Conservation (phyloP, 2,329 filamentous ascomycete species). For the Fusarium irregulare region DNA sequence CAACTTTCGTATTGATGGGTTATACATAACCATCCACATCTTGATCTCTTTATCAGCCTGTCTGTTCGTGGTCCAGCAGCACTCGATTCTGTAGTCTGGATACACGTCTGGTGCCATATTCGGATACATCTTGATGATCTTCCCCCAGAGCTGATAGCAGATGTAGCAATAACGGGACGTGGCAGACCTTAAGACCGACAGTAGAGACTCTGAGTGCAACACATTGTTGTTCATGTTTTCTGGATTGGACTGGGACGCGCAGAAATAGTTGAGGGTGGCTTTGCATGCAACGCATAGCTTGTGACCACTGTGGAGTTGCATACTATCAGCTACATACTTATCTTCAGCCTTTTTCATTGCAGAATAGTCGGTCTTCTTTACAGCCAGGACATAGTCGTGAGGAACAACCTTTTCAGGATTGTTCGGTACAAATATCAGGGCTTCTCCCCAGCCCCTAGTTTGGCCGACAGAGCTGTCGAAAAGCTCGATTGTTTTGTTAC, state of each 20-base stretch:
- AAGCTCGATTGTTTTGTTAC: background rate
- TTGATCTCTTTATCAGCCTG: background rate
- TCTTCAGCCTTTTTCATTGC: background rate
- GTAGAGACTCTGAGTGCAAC: background rate
- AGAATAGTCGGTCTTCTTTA: background rate
- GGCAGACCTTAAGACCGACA: background rate
- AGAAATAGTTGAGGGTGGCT: background rate
- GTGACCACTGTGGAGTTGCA: background rate
- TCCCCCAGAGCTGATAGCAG: background rate
- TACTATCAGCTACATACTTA: background rate
- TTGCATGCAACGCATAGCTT: background rate
- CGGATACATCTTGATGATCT: background rate
- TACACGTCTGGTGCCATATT: background rate
- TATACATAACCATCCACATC: conserved; percentile 7
- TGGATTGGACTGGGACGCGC: background rate
- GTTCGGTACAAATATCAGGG: background rate
- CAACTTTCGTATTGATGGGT: background rate
- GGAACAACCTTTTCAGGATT: background rate
- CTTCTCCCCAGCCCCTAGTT: background rate
- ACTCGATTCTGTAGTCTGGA: background rate
- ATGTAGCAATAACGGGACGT: background rate
- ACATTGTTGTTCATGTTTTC: background rate
- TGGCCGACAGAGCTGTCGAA: background rate
- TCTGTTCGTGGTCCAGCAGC: background rate
- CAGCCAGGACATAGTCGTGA: background rate